Base-by-base conservation (phyloP, 2,329 filamentous ascomycete species). In the Bimuria novae-zelandiae region DNA sequence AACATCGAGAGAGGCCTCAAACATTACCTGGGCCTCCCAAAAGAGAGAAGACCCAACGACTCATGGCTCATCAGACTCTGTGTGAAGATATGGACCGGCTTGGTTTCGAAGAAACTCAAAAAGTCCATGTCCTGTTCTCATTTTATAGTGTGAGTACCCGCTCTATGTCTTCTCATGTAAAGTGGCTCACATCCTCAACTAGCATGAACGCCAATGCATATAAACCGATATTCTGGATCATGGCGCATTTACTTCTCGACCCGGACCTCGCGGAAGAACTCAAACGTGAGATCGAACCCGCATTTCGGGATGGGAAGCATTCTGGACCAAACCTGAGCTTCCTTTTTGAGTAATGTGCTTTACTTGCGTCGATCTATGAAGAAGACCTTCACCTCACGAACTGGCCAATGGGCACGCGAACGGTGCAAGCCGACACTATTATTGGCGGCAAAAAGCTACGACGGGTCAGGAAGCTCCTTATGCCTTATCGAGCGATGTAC, bases 401-500 rank as follows among this genome's bases (percentile, higher is more conserved):
- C 41, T 50, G 47, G 47, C 17, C 47, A 17, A 32, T 50, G 6
- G 47, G 47, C 39, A 43, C 41, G 4, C 25, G 41, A 32, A 44
- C 41, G 14, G 41, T 32, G 25, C 41, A 44, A 16, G 41, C 12
- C 4, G 41, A 44, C n/a, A 44, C 41, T 21, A n/a, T 44, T 8
- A 52, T 56, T 23, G 45, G 45, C 19, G 40, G 37, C 2, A 49
- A 45, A 16, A 45, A 4, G 12, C 33, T 53, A 12, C 30, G 30
- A 4, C 23, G 35, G n/a, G 45, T 45, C 21, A 30, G 40, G 6
- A 35, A 32, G 14, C 14, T 56, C 2, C n/a, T 56, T 16, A 50
- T 56, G 35, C 44, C 54, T 11, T 53, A 52, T 36, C 50, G 54
- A 27, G 17, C 33, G 7, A 56, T 56, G 49, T 45, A 53, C 19